Evolutionary conservation across 495 filamentous ascomycete species (phyloP).

Genomic region (Stereocaulon alpinum): DNA sequence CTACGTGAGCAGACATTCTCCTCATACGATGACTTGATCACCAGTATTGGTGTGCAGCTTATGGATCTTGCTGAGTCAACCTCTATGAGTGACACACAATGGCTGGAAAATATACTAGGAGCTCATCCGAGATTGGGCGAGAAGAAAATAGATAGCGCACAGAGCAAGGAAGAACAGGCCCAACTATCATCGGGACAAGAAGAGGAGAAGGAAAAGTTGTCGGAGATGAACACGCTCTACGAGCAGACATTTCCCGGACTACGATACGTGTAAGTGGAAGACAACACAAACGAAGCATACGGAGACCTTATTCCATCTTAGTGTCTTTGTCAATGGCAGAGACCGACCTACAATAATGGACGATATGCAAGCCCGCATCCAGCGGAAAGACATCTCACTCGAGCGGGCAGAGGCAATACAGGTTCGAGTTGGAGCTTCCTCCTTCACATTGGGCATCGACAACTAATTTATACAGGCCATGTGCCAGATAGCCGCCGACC

Average conservation of each 20-base stretch:
- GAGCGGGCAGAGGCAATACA: slow-evolving; percentile 70
- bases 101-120: slow-evolving; percentile 63
- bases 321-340: slow-evolving; percentile 83
- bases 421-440: slow-evolving; percentile 37
- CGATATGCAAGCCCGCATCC: slow-evolving; percentile 74
- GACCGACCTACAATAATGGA: slow-evolving; percentile 63
- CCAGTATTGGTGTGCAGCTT: slow-evolving; percentile 46
- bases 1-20: slow-evolving; percentile 53
- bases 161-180: slow-evolving; percentile 71
- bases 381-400: slow-evolving; percentile 48
- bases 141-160: slow-evolving; percentile 63
- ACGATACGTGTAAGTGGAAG: slow-evolving; percentile 61
- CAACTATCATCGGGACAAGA: slow-evolving; percentile 46
- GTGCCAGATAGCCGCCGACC: slow-evolving; percentile 61
- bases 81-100: slow-evolving; percentile 42
- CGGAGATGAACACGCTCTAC: slow-evolving; percentile 65
- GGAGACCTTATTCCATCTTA: slow-evolving; percentile 21
- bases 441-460: slow-evolving; percentile 2
- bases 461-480: slow-evolving; percentile 42
- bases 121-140: slow-evolving; percentile 82
- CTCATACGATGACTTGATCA: slow-evolving; percentile 50
- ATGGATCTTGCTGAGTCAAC: slow-evolving; percentile 42
- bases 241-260: slow-evolving; percentile 74
- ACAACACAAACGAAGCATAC: not conserved
- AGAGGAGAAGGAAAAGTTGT: slow-evolving; percentile 48